These are phyloP conservation scores for Phalaenopsis hybrid DNA, from an alignment of 116 monocot species.

Conservation along the genomic window DNA sequence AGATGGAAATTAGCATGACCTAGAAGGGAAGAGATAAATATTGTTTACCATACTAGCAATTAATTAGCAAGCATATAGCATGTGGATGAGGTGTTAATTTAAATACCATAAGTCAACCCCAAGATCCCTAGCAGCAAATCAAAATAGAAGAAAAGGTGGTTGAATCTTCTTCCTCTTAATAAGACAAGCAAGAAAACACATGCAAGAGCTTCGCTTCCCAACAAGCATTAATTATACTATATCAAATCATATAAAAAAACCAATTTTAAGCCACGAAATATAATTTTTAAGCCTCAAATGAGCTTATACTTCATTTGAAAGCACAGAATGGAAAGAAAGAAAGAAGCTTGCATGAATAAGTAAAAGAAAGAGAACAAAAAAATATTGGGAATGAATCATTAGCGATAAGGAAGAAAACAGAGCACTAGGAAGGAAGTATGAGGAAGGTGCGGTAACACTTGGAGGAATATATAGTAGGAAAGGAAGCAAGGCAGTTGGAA, in stretches of 20 bases:
- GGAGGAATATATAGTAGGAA: background rate
- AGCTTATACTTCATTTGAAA: background rate
- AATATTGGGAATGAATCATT: background rate
- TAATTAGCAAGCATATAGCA: background rate
- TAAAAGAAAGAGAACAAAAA: background rate
- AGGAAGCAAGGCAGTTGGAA: background rate
- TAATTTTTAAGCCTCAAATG: background rate
- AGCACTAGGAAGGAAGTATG: background rate
- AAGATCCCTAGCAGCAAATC: background rate
- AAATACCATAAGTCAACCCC: background rate
- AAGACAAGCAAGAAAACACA: background rate
- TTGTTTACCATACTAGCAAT: too few relatives aligned
- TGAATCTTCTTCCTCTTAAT: too few relatives aligned
- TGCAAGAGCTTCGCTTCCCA: background rate
- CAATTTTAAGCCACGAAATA: background rate
- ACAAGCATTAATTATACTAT: background rate
- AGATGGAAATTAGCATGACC: too few relatives aligned
- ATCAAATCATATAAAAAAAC: too few relatives aligned
- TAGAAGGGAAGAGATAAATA: too few relatives aligned
- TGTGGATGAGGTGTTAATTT: background rate
- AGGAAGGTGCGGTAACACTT: background rate
- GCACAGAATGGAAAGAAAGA: background rate
- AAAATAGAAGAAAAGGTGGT: too few relatives aligned
- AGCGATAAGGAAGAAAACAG: background rate
- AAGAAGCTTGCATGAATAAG: background rate